phyloP scores from a whole-genome alignment of 1,284 basidiomycete species.

The Melanopsichium pennsylvanicum region DNA sequence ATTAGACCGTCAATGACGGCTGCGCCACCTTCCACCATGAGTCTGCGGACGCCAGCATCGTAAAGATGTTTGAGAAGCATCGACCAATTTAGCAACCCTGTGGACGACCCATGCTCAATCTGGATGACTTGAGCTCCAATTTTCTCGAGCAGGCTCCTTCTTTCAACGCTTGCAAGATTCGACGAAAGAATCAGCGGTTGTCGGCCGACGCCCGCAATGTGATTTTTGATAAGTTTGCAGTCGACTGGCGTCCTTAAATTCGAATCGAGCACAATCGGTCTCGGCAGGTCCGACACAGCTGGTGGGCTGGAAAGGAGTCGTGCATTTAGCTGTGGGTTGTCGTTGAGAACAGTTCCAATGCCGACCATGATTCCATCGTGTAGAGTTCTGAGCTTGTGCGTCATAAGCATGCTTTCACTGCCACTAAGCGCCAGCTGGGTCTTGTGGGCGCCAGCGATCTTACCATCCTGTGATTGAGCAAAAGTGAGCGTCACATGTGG shows the following conservation, averaged over 20 bases:
- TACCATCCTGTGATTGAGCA: conserved; percentile 91
- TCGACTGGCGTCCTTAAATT: conserved; percentile 74
- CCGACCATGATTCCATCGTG: conserved; percentile 94
- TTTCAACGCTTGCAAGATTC: conserved; percentile 42
- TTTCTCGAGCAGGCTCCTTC: conserved; percentile 54
- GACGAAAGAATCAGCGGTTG: conserved; percentile 78
- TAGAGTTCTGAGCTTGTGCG: conserved; percentile 80
- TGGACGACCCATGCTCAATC: conserved; percentile 60
- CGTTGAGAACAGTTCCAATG: conserved; percentile 86
- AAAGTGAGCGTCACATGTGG: conserved; percentile 80
- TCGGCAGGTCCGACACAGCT: conserved; percentile 70
- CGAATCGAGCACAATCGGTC: conserved; percentile 85
- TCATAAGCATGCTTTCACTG: conserved; percentile 88
- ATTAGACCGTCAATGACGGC: conserved; percentile 78
- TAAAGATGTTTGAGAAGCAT: conserved; percentile 32
- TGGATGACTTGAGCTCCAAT: conserved; percentile 66
- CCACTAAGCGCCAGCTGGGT: conserved; percentile 84
- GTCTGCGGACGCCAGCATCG: conserved; percentile 71
- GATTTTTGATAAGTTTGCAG: conserved; percentile 80
- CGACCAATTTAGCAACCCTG: conserved; percentile 19
- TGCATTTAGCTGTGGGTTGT: conserved; percentile 88
- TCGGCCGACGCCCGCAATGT: conserved; percentile 71
- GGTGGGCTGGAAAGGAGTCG: conserved; percentile 29
- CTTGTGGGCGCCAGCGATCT: conserved; percentile 81
- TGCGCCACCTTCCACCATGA: conserved; percentile 97